Base-by-base conservation (phyloP, 2,329 filamentous ascomycete species). In the Neurospora sp. region DNA sequence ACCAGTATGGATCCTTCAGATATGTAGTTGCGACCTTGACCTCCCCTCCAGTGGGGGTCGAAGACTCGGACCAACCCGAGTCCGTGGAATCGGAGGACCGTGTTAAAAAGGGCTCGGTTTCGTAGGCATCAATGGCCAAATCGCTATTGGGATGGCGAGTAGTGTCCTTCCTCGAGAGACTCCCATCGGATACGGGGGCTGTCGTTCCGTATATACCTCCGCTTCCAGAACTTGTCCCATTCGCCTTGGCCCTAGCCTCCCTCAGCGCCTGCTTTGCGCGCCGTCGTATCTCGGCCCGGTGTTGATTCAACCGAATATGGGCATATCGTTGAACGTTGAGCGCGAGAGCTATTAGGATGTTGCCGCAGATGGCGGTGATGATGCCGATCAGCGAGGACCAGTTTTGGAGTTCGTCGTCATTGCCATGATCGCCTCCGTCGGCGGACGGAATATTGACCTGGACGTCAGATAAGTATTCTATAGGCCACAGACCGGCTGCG, bases 301-400 rank as follows among this genome's bases (percentile, higher is more conserved):
- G 89, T 75, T 90, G 86, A 72, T 93, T 89, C 72, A 99, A 86
- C 70, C 91, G 88, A 70, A 96, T 93, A 78, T 99, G 96, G 40
- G 96, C 95, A 79, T 98, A 98, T 74, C 96, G 89, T 81, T 99
- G 96, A 67, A 96, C 95, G 78, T 99, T 99, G 72, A 99, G 87
- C 13, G 96, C 96, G 73, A 99, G 89, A 0, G 95, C 97, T 74
- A 99, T 98, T 68, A 99, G 86, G 40, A 97, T 84, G 77, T 99
- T 99, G 70, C 96, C 96, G 68, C 91, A 86, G 76, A 99, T 96
- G 68, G 96, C 94, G 2, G 94, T 97, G 69, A 95, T 81, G 77
- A 99, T 97, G 75, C 96, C 96, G 77, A 99, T 98, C 69, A 98
- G 84, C 36, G 93, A 96, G 66, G 93, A 97, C 94, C 95, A 98